Base-by-base conservation (phyloP, 352 stramenopile genomes). In the Globisporangium takayamanum region DNA sequence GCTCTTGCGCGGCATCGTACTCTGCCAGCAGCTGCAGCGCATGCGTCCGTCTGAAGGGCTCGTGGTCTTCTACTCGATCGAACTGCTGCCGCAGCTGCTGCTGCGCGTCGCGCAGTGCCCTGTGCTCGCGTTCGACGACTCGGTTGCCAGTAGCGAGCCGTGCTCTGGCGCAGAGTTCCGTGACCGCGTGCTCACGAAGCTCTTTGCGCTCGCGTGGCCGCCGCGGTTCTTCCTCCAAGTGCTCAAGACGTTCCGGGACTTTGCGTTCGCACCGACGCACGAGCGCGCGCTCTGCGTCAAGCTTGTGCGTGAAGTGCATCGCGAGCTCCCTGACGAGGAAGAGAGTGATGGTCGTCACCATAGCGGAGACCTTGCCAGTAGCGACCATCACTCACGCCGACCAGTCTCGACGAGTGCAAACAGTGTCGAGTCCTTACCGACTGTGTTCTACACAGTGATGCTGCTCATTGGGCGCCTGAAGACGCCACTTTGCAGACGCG, bases 231-330 rank as follows among this genome's bases (percentile, higher is more conserved):
- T 82, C 56, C 41, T 82, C 28, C 73, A 78, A 63, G 56, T 79
- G n/a, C 48, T 82, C 15, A 80, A 80, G 54, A 80, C 60, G 28
- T 75, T 82, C 47, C 70, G 70, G 30, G 71, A 80, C 41, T 76
- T 80, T 16, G 33, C 46, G 16, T 54, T 82, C 12, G 66, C 26
- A 3, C 46, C 64, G 5, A 59, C 67, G 14, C 70, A 78, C 33
- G 70, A 82, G 44, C 66, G 64, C 7, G 42, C 55, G 5, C 61
- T 82, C 18, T 82, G 73, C 45, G 64, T 57, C 41, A 82, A 82
- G 53, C 66, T 82, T 41, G 73, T 71, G 37, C 68, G 67, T 15
- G 73, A 82, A 44, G 57, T 46, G 2, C 54, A 70, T 8, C 53
- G 61, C n/a, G 73, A 77, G 30, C 50, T 81, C 3, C 56, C 53